Percentiles rank a stretch among this genome's conserved stretches.
Evolutionary conservation across 345 rosid species (phyloP).

Genomic region (Capsella bursapastoris): DNA sequence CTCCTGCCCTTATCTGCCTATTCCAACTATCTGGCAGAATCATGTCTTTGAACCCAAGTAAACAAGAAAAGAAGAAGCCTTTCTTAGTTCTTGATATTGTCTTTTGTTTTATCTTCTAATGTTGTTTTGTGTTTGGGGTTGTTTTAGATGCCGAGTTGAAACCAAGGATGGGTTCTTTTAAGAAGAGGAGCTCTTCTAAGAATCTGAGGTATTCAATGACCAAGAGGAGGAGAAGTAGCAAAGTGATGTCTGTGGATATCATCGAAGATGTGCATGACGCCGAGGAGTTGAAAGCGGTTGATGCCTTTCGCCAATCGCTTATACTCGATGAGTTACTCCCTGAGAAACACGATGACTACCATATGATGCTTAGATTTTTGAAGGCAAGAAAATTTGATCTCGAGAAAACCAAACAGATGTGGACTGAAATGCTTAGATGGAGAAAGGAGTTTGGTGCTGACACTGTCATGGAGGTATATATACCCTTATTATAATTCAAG

Average conservation of each 20-base stretch:
- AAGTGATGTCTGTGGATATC: slow-evolving; percentile 70
- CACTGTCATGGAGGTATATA: slow-evolving; percentile 65
- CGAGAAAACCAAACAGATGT: slow-evolving; percentile 92
- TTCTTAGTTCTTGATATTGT: not conserved
- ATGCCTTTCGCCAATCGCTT: slow-evolving; percentile 80
- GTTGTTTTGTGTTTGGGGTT: slow-evolving; percentile 1
- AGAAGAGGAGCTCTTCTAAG: slow-evolving; percentile 79
- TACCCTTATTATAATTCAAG: not conserved
- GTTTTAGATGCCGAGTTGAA: slow-evolving; percentile 46
- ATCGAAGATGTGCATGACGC: slow-evolving; percentile 68
- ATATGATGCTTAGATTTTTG: slow-evolving; percentile 88
- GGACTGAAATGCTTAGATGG: slow-evolving; percentile 93
- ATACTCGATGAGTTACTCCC: slow-evolving; percentile 82
- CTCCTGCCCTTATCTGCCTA: slow-evolving; percentile 51
- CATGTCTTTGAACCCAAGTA: slow-evolving; percentile 50
- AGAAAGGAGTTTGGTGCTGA: slow-evolving; percentile 88
- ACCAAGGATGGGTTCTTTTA: slow-evolving; percentile 67
- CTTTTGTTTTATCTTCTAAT: slow-evolving; percentile 15
- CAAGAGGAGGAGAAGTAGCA: slow-evolving; percentile 77
- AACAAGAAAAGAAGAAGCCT: not conserved
- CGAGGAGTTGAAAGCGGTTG: slow-evolving; percentile 77
- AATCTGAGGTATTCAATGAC: slow-evolving; percentile 67
- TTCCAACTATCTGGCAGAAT: slow-evolving; percentile 38
- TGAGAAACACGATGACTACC: slow-evolving; percentile 83
- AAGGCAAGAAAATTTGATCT: slow-evolving; percentile 92